Evolutionary conservation across 2,329 filamentous ascomycete genomes (phyloP).

Genomic region (Passalora sequoiae): DNA sequence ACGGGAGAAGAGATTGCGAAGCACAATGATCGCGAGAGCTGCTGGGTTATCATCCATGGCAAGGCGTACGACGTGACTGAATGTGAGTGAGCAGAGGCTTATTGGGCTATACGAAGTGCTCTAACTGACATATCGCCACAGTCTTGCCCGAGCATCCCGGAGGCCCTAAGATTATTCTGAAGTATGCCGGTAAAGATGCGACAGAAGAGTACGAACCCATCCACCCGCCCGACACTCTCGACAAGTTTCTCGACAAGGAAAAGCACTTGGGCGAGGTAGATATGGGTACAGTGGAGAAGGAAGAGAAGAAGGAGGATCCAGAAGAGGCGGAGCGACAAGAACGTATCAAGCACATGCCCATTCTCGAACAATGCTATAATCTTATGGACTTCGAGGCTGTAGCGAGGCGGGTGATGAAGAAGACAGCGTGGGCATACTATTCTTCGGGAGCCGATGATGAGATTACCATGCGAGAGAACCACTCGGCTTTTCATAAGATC

Average conservation of each 20-base stretch:
- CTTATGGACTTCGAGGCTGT: constrained; percentile 94
- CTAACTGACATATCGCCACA: constrained; percentile 4
- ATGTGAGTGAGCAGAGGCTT: constrained; percentile 39
- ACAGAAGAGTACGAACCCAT: constrained; percentile 90
- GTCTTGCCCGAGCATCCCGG: constrained; percentile 64
- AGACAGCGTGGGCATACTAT: constrained; percentile 95
- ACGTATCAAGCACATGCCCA: constrained; percentile 63
- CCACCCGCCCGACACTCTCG: constrained; percentile 78
- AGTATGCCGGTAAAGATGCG: constrained; percentile 92
- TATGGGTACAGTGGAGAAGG: constrained; percentile 69
- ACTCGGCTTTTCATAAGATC: constrained; percentile 92
- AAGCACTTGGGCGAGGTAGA: constrained; percentile 89
- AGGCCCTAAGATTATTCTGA: constrained; percentile 87
- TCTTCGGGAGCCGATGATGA: constrained; percentile 80
- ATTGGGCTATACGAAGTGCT: neutral
- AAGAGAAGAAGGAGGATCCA: constrained; percentile 62
- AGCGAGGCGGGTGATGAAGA: constrained; percentile 87
- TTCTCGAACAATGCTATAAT: constrained; percentile 85
- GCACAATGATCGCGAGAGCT: constrained; percentile 77
- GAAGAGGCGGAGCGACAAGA: constrained; percentile 70
- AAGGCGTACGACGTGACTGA: constrained; percentile 61
- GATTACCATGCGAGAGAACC: constrained; percentile 65
- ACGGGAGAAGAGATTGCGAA: constrained; percentile 54
- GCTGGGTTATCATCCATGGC: constrained; percentile 87
- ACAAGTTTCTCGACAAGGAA: constrained; percentile 71